Evolutionary conservation across 2,329 filamentous ascomycete genomes (phyloP).

Genomic region (Aspergillus tubingensis): DNA sequence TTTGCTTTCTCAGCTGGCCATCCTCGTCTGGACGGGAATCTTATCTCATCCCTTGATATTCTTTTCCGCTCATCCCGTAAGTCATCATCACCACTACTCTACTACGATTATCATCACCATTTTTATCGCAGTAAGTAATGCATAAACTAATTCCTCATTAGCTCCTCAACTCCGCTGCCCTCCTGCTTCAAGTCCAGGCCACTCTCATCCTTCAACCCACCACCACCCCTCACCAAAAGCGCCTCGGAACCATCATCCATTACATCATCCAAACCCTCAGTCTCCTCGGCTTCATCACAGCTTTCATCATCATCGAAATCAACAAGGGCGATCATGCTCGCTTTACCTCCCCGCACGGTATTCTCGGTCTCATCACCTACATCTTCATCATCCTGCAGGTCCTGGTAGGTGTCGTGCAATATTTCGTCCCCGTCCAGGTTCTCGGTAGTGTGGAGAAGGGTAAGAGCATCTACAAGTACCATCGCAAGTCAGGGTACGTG

Average conservation of each 20-base stretch:
- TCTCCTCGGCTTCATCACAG: constrained; percentile 41
- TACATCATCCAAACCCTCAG: constrained; percentile 65
- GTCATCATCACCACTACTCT: constrained; percentile 39
- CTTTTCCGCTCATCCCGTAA: constrained; percentile 85
- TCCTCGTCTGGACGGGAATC: constrained; percentile 76
- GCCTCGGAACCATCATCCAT: constrained; percentile 64
- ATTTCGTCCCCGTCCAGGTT: constrained; percentile 65
- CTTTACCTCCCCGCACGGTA: constrained; percentile 78
- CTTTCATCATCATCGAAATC: constrained; percentile 54
- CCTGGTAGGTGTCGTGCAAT: constrained; percentile 79
- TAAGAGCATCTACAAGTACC: constrained; percentile 87
- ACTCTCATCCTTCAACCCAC: constrained; percentile 88
- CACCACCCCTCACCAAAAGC: constrained; percentile 73
- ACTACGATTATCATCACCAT: constrained; percentile 13
- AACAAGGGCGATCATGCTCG: constrained; percentile 74
- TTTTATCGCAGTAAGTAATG: neutral
- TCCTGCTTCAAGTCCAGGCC: constrained; percentile 76
- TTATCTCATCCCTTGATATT: constrained; percentile 71
- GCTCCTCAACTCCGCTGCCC: constrained; percentile 62
- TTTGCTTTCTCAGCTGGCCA: constrained; percentile 56
- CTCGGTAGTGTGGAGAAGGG: constrained; percentile 80
- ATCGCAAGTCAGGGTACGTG: constrained; percentile 75
- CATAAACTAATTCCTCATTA: constrained; percentile 21
- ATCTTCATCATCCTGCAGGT: constrained; percentile 72
- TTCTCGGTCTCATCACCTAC: constrained; percentile 77